Evolutionary conservation across 306 rosid species (phyloP), one percentile per base, ranked within the genome.

Genomic region (Vigna unguiculata): DNA sequence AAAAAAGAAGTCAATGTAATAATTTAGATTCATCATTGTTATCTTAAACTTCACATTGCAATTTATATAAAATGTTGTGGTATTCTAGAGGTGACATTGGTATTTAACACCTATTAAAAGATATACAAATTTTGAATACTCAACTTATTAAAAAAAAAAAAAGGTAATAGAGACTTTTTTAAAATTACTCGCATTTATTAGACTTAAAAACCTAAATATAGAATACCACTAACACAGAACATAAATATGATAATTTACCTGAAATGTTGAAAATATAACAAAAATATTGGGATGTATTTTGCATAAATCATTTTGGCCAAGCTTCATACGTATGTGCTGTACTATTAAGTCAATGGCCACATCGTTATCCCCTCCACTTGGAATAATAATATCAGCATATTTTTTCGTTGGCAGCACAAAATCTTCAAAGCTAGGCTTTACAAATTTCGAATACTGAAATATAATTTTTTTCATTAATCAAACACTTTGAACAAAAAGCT

Each of bases 271-370:
- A 9, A 70, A 84, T 66, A 93, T 91, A 54, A 89, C 82, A 76
- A 83, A 91, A 71, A 91, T 70, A 74, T 93, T 93, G 49, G 98
- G 91, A 84, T 91, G 89, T 86, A 93, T 86, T 93, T 93, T 93
- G 81, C 96, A 93, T 25, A 93, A 85, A 84, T 89, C 90, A 82
- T 93, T 96, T 67, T 93, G 97, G 22, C 97, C 97, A 73, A 93
- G 96, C 88, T 93, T 93, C 24, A 87, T 89, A 34, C 91, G 90
- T 46, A 93, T 91, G 80, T 91, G 93, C 80, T 93, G 97, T 20
- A 93, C 91, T 24, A 93, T 93, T 86, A 93, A 88, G 78, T 93
- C 95, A 69, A 88, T 86, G 21, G 98, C 96, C 49, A 93, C 96
- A 80, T 85, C 91, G 74, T 93, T 91, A 71, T 93, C 95, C 62